Evolutionary conservation across 1,284 basidiomycete genomes (phyloP).

Genomic region (Mycosarcoma maydis): DNA sequence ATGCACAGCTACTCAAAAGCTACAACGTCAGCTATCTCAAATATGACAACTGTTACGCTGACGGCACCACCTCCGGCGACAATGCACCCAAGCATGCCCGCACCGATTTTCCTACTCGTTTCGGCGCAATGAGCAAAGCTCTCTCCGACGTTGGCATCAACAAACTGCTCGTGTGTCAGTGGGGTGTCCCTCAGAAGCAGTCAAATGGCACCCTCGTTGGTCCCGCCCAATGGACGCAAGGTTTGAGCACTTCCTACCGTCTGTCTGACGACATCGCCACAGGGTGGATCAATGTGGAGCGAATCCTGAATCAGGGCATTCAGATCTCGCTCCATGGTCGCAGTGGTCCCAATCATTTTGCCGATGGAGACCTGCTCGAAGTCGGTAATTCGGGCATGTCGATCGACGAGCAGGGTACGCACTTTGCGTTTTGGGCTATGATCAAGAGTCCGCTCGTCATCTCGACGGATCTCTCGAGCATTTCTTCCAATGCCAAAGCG

Average conservation of each 20-base stretch:
- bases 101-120: constrained; percentile 54
- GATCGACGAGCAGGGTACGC: constrained; percentile 53
- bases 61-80: constrained; percentile 13
- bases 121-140: constrained; percentile 72
- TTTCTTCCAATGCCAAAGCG: constrained; percentile 26
- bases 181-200: constrained; percentile 59
- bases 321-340: constrained; percentile 47
- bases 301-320: constrained; percentile 35
- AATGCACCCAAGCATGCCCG: constrained; percentile 38
- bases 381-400: constrained; percentile 49
- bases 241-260: constrained; percentile 70
- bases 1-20: constrained; percentile 70
- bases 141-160: constrained; percentile 70
- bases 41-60: constrained; percentile 69
- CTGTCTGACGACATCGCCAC: constrained; percentile 57
- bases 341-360: constrained; percentile 48
- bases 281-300: constrained; percentile 26
- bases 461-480: constrained; percentile 58
- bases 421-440: constrained; percentile 63
- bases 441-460: constrained; percentile 64
- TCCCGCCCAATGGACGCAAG: constrained; percentile 55
- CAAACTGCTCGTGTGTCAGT: constrained; percentile 72
- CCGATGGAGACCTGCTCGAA: constrained; percentile 58
- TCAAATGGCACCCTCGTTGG: constrained; percentile 21
- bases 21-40: constrained; percentile 70